Evolutionary conservation across 164 flowering plant genomes (phyloP).

Genomic region (Umbilicus rupestris): DNA sequence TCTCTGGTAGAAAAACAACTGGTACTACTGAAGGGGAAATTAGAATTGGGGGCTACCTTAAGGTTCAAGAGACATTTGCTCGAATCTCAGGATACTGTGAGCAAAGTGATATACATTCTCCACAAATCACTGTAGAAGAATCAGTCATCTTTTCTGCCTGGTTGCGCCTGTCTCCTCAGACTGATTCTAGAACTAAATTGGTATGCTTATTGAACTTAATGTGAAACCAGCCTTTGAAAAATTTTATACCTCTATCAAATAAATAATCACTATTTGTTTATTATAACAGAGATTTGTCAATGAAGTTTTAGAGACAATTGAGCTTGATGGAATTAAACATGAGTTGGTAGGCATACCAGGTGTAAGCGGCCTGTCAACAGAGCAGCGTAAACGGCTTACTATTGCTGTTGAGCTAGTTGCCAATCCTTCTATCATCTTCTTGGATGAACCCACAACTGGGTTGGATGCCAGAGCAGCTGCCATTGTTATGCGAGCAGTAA

Average conservation of each 20-base stretch:
- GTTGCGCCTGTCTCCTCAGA: conserved; percentile 48
- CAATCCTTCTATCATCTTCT: conserved; percentile 69
- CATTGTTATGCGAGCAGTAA: conserved; percentile 75
- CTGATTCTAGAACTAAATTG: conserved; percentile 40
- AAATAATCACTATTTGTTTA: not conserved
- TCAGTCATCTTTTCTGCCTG: conserved; percentile 70
- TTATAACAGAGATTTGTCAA: conserved; percentile 48
- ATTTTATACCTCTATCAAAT: not conserved
- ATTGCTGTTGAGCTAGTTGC: conserved; percentile 83
- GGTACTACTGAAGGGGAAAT: conserved; percentile 67
- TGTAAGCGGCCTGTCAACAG: conserved; percentile 63
- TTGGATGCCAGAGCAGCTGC: conserved; percentile 88
- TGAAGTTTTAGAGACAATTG: conserved; percentile 68
- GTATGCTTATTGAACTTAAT: conserved; percentile 22
- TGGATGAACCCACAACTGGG: conserved; percentile 87
- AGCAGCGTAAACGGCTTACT: conserved; percentile 75
- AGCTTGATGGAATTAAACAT: conserved; percentile 60
- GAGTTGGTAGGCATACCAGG: conserved; percentile 66
- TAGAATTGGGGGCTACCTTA: conserved; percentile 60
- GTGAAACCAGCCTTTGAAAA: not conserved
- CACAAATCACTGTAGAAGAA: conserved; percentile 67
- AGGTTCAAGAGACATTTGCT: conserved; percentile 72
- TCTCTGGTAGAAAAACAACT: conserved; percentile 73
- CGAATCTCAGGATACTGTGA: conserved; percentile 83
- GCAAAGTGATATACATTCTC: conserved; percentile 74